These are phyloP conservation scores for Agaricus sinodeliciosus DNA, from an alignment of 768 basidiomycete genomes.

Conservation along the genomic window DNA sequence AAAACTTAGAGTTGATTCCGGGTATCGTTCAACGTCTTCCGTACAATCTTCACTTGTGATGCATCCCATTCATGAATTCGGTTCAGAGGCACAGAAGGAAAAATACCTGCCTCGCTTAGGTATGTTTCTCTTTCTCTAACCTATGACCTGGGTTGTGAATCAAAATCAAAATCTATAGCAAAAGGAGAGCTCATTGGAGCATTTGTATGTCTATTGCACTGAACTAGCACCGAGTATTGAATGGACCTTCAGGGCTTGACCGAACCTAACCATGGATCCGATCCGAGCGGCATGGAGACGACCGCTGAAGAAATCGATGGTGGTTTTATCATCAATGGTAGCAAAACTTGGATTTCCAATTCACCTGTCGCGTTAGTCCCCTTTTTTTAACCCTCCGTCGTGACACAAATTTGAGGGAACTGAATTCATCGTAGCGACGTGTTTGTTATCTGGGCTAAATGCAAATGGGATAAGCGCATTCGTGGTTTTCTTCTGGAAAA, in stretches of 20 bases:
- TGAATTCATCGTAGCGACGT: conserved; percentile 52
- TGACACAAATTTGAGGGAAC: background rate
- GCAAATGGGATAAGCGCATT: conserved; percentile 89
- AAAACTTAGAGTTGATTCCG: conserved; percentile 77
- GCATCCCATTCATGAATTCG: conserved; percentile 90
- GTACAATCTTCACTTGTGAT: conserved; percentile 96
- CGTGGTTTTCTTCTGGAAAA: conserved; percentile 91
- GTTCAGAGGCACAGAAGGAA: conserved; percentile 84
- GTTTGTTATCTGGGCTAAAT: conserved; percentile 91
- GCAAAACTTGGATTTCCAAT: conserved; percentile 98
- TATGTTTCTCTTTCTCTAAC: conserved; percentile 18
- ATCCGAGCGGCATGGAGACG: conserved; percentile 97
- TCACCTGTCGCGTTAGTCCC: conserved; percentile 76
- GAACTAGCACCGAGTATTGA: background rate
- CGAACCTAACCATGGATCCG: conserved; percentile 95
- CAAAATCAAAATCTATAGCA: conserved; percentile 33
- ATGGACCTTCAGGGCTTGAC: conserved; percentile 66
- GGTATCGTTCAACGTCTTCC: conserved; percentile 90
- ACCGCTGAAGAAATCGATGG: conserved; percentile 79
- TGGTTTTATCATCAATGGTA: conserved; percentile 81
- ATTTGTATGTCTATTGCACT: conserved; percentile 58
- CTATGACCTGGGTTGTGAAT: background rate
- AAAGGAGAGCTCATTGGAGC: conserved; percentile 86
- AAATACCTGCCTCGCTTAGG: conserved; percentile 84
- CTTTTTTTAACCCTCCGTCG: background rate